Evolutionary conservation across 106 monocot genomes (phyloP), one percentile per base, ranked within the genome.

Genomic region (Gastrodia elata): DNA sequence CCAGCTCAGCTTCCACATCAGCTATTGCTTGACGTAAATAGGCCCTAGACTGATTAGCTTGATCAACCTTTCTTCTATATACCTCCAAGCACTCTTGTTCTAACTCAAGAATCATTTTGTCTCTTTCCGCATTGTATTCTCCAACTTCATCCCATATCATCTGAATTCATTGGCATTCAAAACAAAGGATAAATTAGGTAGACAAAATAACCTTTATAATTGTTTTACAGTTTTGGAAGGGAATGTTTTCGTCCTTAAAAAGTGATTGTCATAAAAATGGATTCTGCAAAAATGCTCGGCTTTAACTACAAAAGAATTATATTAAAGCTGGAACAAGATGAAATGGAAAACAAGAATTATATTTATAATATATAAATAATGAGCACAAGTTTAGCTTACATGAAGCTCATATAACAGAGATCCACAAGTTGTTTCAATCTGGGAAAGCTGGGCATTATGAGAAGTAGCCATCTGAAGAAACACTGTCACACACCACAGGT

Each of bases 61-160:
- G 73, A 68, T 91, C 83, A 35, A 91, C 83, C 57, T 85, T 91
- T 72, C 85, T 81, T 71, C 80, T 73, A 65, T 83, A 85, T 39
- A 83, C 85, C 32, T 85, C 81, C 18, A 85, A 40, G 65, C 94
- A 94, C 42, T 94, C 90, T 55, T 82, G 79, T 78, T 94, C 90
- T 41, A 94, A 38, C 73, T 94, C 90, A 32, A 82, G 74, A 35
- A 90, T 76, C 80, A 86, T 80, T 74, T 68, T 86, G 59, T 90
- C 94, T 65, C 86, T 90, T 35, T 90, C 87, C 5, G 71, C 68
- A 59, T 90, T 83, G 27, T 83, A 70, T 75, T 94, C 93, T 28
- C 93, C 93, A 65, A 90, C 78, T 69, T 94, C 93, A 75, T 88
- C 85, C 93, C 93, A 94, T 78, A 94, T 94, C 16, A 80, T 75